phyloP scores from a whole-genome alignment of 2,329 filamentous ascomycete genomes.

The Alternaria sp. region DNA sequence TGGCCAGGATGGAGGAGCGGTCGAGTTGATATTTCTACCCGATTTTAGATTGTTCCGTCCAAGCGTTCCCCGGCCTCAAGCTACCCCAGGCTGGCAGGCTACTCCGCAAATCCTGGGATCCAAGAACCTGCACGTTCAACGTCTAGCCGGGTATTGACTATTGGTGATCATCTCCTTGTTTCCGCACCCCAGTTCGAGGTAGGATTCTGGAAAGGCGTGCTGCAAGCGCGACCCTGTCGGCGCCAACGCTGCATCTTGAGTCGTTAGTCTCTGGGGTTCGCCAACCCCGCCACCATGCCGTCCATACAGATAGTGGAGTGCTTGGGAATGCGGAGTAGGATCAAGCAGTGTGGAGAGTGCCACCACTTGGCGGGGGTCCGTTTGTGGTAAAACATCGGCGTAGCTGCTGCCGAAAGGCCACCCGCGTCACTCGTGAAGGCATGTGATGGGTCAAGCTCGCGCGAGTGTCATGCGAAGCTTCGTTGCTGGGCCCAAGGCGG shows the following conservation, averaged over 20 bases:
- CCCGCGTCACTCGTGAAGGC: constrained; percentile 17
- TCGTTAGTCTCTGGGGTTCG: constrained; percentile 16
- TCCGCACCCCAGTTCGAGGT: constrained; percentile 16
- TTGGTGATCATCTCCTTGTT: constrained; percentile 7
- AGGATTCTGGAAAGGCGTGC: constrained; percentile 6
- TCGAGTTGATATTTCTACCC: constrained; percentile 32
- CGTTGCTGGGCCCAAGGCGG: constrained; percentile 11
- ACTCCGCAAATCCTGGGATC: constrained; percentile 27
- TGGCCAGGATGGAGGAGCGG: constrained; percentile 17
- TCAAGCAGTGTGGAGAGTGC: constrained; percentile 30
- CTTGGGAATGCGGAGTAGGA: constrained; percentile 20
- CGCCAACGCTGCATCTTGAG: constrained; percentile 15
- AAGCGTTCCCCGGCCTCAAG: constrained; percentile 20
- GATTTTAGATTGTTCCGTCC: constrained; percentile 23
- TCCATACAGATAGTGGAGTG: constrained; percentile 28
- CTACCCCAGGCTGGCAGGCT: constrained; percentile 27
- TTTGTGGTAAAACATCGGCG: constrained; percentile 21
- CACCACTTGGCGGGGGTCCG: constrained; percentile 29
- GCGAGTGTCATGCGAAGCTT: constrained; percentile 24
- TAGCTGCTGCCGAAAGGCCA: constrained; percentile 26
- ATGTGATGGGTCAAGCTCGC: constrained; percentile 29
- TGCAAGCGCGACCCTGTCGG: constrained; percentile 6
- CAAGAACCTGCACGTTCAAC: constrained; percentile 18
- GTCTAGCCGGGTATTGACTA: constrained; percentile 9
- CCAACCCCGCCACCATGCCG: constrained; percentile 13